Evolutionary conservation across 1,139 yeast species (phyloP).

Genomic region (Meyerozyma smithsonii): DNA sequence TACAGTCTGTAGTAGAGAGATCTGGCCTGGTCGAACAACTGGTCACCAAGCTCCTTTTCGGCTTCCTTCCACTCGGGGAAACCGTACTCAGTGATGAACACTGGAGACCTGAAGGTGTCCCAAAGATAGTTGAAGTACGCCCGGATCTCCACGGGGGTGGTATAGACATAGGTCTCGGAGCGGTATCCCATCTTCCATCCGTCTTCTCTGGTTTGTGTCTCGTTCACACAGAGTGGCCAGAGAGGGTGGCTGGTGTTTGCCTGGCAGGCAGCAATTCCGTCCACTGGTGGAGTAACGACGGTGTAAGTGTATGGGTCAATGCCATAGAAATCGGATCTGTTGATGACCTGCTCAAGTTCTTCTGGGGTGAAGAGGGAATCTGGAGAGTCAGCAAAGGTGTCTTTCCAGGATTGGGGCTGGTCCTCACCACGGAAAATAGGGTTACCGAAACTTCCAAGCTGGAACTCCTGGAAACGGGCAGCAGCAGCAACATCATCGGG

Average conservation of each 20-base stretch:
- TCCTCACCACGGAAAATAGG: conserved; percentile 29
- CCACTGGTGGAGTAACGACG: conserved; percentile 17
- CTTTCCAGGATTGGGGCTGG: conserved; percentile 22
- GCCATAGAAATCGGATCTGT: conserved; percentile 29
- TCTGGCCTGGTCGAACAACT: conserved; percentile 23
- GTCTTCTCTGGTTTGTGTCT: conserved; percentile 13
- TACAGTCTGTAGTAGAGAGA: conserved; percentile 26
- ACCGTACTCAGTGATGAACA: conserved; percentile 27
- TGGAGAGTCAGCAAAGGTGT: conserved; percentile 16
- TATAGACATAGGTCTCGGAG: conserved; percentile 19
- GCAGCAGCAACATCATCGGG: conserved; percentile 22
- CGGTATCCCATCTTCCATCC: conserved; percentile 28
- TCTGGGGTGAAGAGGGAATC: conserved; percentile 18
- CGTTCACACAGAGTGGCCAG: conserved; percentile 20
- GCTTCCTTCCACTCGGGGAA: conserved; percentile 29
- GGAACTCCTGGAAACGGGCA: conserved; percentile 20
- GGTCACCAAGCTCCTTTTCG: conserved; percentile 21
- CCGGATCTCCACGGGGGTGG: conserved; percentile 18
- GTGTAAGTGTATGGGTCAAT: conserved; percentile 31
- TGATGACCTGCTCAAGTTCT: conserved; percentile 18
- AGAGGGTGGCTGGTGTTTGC: conserved; percentile 11
- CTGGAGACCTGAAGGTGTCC: conserved; percentile 18
- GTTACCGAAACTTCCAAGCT: conserved; percentile 23
- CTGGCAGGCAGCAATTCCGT: conserved; percentile 17
- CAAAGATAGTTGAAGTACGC: conserved; percentile 17